Conservation (phyloP, 2,329 filamentous ascomycete species). For the Nothomitra cinnamomea region DNA sequence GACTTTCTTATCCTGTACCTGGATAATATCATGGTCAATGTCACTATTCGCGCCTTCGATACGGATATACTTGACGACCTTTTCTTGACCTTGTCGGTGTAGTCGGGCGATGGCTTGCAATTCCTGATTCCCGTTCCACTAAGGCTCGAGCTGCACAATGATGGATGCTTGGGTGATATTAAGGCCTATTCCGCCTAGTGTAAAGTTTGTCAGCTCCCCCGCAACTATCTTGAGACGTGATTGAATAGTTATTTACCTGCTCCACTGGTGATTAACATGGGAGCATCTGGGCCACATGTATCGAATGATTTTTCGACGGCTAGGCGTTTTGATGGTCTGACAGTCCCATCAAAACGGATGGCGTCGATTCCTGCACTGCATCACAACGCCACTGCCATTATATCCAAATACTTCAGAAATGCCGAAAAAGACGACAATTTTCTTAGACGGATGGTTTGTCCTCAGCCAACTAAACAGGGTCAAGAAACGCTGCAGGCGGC, state of each 20-base stretch:
- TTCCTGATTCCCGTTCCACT: conserved; percentile 3
- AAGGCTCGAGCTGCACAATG: neutral
- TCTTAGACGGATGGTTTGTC: neutral
- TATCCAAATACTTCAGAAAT: neutral
- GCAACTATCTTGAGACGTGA: neutral
- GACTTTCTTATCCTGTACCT: neutral
- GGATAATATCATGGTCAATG: neutral
- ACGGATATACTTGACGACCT: neutral
- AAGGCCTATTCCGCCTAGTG: neutral
- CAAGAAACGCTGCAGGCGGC: neutral
- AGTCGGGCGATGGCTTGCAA: neutral
- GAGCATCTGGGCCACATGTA: neutral
- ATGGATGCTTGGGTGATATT: conserved; percentile 1
- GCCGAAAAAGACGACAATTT: neutral
- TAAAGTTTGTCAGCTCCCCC: neutral
- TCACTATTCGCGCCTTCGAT: neutral
- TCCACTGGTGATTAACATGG: neutral
- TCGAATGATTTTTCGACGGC: neutral
- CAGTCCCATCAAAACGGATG: neutral
- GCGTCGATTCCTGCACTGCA: neutral
- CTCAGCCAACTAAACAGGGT: neutral
- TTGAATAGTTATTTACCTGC: neutral
- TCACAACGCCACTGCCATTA: neutral
- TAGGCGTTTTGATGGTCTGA: neutral
- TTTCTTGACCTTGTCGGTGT: neutral